Evolutionary conservation across 108 stramenopile genomes (phyloP), one percentile per base, ranked within the genome.

Genomic region (Aureococcus anophagefferens): DNA sequence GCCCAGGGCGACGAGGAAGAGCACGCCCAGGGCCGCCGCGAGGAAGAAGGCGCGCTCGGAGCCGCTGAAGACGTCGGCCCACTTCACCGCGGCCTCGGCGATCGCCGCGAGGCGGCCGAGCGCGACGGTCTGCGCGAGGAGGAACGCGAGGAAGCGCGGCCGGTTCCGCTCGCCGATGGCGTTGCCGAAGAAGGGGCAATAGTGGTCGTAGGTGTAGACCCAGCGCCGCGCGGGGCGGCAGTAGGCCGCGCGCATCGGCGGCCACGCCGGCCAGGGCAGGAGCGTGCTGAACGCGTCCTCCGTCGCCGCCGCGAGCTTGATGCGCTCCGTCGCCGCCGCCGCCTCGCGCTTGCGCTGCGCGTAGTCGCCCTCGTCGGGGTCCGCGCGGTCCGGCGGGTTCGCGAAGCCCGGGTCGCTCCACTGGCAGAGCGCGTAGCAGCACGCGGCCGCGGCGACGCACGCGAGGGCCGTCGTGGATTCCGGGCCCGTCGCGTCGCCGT

Each of bases 21-120:
- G 46, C 15, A 76, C 72, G 78, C 85, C 87, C 44, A 89, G 62
- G 74, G 82, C 87, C 5, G 83, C 1, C 1, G 3, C 4, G 21
- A 59, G 51, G 21, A 28, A 1, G 21, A 59, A 11, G 21, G 51
- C 21, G 0, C 51, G 14, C 21, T 25, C 21, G 51, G 21, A 1
- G 21, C 51, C 51, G 21, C 25, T 11, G 21, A 11, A 59, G 21
- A 59, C 21, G 51, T 59, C 51, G 51, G 0, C 7, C 51, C 51
- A 59, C 51, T 1, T 1, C 7, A 59, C 51, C 21, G 51, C 51
- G 21, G 51, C 21, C 51, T 59, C 51, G 7, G 25, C 25, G 21
- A 11, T 25, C 7, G 3, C 17, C 21, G 51, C 51, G 21, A 11
- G 7, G 21, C 25, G 17, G 51, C 21, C 17, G 21, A 25, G 17